Evolutionary conservation across 2,329 filamentous ascomycete genomes (phyloP).

Genomic region (Talaromyces sp.): DNA sequence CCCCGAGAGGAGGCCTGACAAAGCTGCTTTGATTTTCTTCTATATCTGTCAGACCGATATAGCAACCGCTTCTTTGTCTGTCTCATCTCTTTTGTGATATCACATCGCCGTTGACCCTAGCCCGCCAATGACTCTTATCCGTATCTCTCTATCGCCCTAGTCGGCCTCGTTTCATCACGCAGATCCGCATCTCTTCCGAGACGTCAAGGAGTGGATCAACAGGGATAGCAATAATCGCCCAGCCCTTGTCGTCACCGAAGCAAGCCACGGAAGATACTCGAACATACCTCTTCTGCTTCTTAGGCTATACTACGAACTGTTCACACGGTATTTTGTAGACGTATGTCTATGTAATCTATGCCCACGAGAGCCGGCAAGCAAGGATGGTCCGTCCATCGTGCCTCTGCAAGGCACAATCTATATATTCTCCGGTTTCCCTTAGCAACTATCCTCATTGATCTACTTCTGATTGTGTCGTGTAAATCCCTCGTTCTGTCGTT

Average conservation of each 20-base stretch:
- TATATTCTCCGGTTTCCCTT: conserved; percentile 18
- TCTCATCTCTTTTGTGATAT: neutral
- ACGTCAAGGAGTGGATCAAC: conserved; percentile 4
- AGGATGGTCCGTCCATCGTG: conserved; percentile 7
- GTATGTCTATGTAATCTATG: neutral
- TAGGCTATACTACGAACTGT: neutral
- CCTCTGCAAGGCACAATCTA: conserved; percentile 16
- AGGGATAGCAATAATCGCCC: neutral
- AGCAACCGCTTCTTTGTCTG: neutral
- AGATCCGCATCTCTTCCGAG: conserved; percentile 9
- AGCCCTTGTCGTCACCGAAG: neutral
- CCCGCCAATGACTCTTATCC: neutral
- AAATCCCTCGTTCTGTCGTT: conserved; percentile 12
- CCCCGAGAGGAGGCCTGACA: neutral
- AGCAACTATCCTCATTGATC: conserved; percentile 16
- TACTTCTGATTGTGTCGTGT: neutral
- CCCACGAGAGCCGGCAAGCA: conserved; percentile 13
- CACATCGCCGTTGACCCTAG: neutral
- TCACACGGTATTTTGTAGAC: neutral
- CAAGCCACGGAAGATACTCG: neutral
- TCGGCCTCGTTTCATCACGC: neutral
- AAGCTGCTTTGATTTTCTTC: neutral
- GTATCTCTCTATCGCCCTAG: neutral
- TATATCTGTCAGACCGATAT: neutral
- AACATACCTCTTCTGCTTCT: too few species aligned